Evolutionary conservation across 2,329 filamentous ascomycete species (phyloP), one percentile per base, ranked within the genome.

Genomic region (Sporothrix euskadiensis): DNA sequence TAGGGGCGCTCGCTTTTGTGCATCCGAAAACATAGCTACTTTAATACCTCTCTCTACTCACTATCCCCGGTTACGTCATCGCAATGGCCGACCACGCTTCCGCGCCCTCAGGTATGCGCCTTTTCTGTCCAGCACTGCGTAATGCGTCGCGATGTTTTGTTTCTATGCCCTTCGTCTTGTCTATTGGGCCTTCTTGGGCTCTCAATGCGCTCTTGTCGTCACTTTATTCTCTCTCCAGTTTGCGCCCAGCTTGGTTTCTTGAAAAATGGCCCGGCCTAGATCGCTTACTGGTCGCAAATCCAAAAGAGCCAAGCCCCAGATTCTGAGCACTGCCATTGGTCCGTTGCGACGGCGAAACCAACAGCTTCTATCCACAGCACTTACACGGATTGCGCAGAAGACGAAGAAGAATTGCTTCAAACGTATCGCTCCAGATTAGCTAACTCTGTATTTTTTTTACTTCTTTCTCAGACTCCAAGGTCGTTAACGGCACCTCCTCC

Each of bases 51-150:
- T 56, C 39, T 9, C 63, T 35, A 35, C 35, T 69, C 65, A 39
- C 44, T 12, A 44, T 39, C 16, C 9, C 47, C 59, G 71, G 75
- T 76, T 76, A 77, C 75, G 74, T 76, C 75, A 77, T 76, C 63
- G 74, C 63, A 73, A 76, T 76, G 74, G 69, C 73, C 69, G 73
- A 75, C n/a, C 16, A 44, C 54, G n/a, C 70, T 26, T 14, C 70
- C 54, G 49, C 72, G 39, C 68, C 54, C 69, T 32, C 74, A 69
- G 76, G 76, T 76, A 73, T 30, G 75, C 66, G 54, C 65, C 32
- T 26, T 68, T 66, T 68, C 44, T 10, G 0, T 19, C 41, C 22
- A 35, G 59, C 47, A 1, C 47, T n/a, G n/a, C n/a, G 32, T 4
- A 30, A 19, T 19, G 26, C n/a, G 22, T 72, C 61, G 26, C 16